Percentiles rank a stretch among this genome's conserved stretches.
phyloP scores from a whole-genome alignment of 257 asterid species.

The Solanum medicagineum region DNA sequence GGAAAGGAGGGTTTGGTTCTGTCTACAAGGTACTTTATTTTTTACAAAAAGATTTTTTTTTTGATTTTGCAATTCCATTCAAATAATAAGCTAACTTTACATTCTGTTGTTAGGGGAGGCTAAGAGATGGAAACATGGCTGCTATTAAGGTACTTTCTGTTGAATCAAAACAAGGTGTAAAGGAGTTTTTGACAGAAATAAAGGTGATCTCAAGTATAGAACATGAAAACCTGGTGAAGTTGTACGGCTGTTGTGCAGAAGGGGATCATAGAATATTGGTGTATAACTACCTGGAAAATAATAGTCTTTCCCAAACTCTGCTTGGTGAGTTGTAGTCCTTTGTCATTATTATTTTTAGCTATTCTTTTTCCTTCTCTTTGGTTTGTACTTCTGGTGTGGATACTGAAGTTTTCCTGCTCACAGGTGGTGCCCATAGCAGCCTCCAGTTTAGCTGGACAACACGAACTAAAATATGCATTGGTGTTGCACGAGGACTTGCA shows the following conservation, averaged over 20 bases:
- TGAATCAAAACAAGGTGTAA: conserved; percentile 66
- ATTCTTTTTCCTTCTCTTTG: conserved; percentile 7
- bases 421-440: conserved; percentile 8
- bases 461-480: conserved; percentile 53
- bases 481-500: conserved; percentile 71
- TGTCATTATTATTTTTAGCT: neutral
- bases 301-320: conserved; percentile 85
- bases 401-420: neutral
- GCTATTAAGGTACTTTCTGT: conserved; percentile 88
- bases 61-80: neutral
- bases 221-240: conserved; percentile 75
- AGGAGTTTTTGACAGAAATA: conserved; percentile 69
- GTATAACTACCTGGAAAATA: conserved; percentile 76
- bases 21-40: conserved; percentile 54
- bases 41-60: neutral
- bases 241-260: conserved; percentile 85
- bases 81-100: neutral
- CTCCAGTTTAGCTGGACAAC: conserved; percentile 51
- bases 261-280: conserved; percentile 64
- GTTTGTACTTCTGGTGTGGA: conserved; percentile 19
- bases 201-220: conserved; percentile 49
- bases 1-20: conserved; percentile 88
- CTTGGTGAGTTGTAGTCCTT: conserved; percentile 32
- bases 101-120: conserved; percentile 46
- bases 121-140: conserved; percentile 56